A percentile compares a stretch with the other conserved stretches of the same genome.
phyloP scores from a whole-genome alignment of 495 filamentous ascomycete genomes.

The Xylaria longipes region DNA sequence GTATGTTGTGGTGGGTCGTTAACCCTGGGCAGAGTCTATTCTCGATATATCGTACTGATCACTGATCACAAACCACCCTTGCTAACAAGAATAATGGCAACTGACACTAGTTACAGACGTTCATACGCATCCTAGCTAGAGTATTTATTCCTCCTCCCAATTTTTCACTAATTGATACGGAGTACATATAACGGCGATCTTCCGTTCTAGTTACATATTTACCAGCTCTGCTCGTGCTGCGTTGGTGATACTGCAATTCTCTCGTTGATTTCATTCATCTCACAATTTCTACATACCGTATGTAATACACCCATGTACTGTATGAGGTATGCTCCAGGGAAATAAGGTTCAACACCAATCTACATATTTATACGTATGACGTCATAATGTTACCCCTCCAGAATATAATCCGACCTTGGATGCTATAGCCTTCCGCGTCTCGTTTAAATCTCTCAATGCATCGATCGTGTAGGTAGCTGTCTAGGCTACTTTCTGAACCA shows the following conservation, averaged over 20 bases:
- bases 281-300: not conserved
- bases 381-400: not conserved
- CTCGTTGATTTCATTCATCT: not conserved
- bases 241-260: no score
- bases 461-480: constrained; percentile 9
- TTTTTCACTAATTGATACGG: no score
- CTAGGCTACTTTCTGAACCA: not conserved
- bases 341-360: not conserved
- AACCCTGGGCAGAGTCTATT: no score
- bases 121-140: no score
- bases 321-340: not conserved
- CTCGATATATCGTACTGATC: no score
- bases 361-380: not conserved
- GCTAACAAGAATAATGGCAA: no score
- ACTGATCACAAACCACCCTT: no score
- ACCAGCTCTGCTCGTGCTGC: no score
- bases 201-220: no score
- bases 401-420: not conserved
- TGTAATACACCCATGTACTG: not conserved
- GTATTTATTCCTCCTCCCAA: no score
- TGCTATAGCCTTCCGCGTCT: not conserved
- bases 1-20: not conserved
- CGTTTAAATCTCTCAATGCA: not conserved
- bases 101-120: no score
- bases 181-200: no score